Base-by-base conservation (phyloP, 1,284 basidiomycete genomes). In the Dichomitus squalens region DNA sequence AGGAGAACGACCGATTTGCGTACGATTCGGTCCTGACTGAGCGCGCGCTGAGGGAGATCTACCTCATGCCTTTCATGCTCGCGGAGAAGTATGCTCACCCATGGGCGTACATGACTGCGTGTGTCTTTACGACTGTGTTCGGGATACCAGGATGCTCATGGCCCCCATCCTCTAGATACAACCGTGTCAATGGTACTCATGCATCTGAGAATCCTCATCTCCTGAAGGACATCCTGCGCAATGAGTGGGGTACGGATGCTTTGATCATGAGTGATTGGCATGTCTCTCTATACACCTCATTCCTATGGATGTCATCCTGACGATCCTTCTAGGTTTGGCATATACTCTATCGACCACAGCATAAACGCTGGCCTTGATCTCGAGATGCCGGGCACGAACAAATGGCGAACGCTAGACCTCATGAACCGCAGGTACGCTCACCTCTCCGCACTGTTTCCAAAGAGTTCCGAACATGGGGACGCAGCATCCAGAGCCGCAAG, bases 261-360 rank as follows among this genome's bases (percentile, higher is more conserved):
- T 59, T 86, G 66, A 73, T 88, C 59, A 90, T 93, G 87, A 90
- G 86, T 60, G 91, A 93, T 68, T 93, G 90, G 90, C 86, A 68
- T n/a, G 72, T 63, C 38, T 14, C 33, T 11, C 7, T 6, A 18
- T 29, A 6, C 9, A 20, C 20, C n/a, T 34, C 7, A 12, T 27
- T 11, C 31, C 14, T 34, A n/a, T 44, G 7, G 12, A 49, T 9
- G 14, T 18, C 34, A 16, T 20, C 35, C 3, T n/a, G n/a, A 39
- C n/a, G 23, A 18, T 23, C 4, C 12, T 35, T 38, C 50, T 55
- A 83, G 83, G 85, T 86, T 84, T 55, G 90, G 91, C 0, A 77
- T 83, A 1, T 92, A 91, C 73, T 84, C 84, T 43, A 78, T 89
- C 29, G 83, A 85, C 59, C 77, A 80, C 38, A 77, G 81, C 31